Percentiles rank a stretch among this genome's conserved stretches.
phyloP scores from a whole-genome alignment of 192 early-diverging fungal genomes.

The Haplosporangium gracile region DNA sequence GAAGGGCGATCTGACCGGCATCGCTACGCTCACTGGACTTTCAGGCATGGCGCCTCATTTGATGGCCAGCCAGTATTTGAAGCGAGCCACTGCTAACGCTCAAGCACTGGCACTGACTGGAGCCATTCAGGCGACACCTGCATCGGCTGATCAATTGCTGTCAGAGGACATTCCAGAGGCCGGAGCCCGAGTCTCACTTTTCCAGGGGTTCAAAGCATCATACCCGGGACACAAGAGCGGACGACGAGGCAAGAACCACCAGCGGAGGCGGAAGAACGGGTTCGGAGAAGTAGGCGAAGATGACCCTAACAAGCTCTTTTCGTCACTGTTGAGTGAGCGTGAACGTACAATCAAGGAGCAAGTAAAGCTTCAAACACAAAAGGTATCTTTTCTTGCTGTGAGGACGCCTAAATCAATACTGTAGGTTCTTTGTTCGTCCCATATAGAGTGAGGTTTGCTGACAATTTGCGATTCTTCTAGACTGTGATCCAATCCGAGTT shows the following conservation, averaged over 20 bases:
- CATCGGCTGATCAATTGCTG: slow-evolving; percentile 56
- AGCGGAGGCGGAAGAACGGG: slow-evolving; percentile 52
- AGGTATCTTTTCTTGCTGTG: slow-evolving; percentile 38
- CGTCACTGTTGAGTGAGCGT: slow-evolving; percentile 63
- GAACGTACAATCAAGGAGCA: slow-evolving; percentile 65
- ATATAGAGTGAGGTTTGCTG: background rate
- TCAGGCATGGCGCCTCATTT: slow-evolving; percentile 64
- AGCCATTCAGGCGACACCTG: slow-evolving; percentile 24
- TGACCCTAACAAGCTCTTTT: slow-evolving; percentile 57
- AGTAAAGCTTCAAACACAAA: slow-evolving; percentile 64
- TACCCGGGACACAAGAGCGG: slow-evolving; percentile 61
- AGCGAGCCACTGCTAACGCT: slow-evolving; percentile 38
- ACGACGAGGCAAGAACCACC: slow-evolving; percentile 49
- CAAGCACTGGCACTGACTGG: slow-evolving; percentile 31
- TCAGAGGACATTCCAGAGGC: slow-evolving; percentile 69
- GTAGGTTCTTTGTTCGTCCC: too few species aligned
- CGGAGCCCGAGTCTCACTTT: slow-evolving; percentile 65
- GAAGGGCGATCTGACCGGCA: slow-evolving; percentile 65
- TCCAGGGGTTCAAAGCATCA: slow-evolving; percentile 69
- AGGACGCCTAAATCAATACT: too few species aligned
- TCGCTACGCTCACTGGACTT: slow-evolving; percentile 52
- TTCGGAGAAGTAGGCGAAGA: slow-evolving; percentile 51
- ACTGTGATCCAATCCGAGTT: slow-evolving; percentile 59
- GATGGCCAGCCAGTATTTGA: slow-evolving; percentile 57
- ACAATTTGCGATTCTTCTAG: slow-evolving; percentile 11